Base-by-base conservation (phyloP, 768 basidiomycete genomes). In the Lentinula sp. region DNA sequence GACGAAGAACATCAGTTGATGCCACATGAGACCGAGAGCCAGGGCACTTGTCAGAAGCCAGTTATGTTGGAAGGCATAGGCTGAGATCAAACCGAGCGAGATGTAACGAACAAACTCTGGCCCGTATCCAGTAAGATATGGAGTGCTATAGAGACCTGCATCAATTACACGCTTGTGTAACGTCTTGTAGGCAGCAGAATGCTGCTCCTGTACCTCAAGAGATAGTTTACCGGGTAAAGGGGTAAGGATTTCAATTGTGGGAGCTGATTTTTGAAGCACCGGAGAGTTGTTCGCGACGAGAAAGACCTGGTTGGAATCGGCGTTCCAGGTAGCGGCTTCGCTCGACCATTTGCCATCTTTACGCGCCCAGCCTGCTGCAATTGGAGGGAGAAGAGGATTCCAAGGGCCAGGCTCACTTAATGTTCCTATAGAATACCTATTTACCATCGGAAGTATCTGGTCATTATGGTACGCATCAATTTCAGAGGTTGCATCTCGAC, bases 401-500 rank as follows among this genome's bases (percentile, higher is more conserved):
- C 93, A 95, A 15, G 76, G 73, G 18, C 79, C 79, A 60, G 76
- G 72, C n/a, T 79, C 78, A 60, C 85, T 78, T 32, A 96, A 86
- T 23, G 77, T 79, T 28, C 89, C 95, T 23, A 95, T 77, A 57
- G 83, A 81, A 69, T 87, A 96, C 12, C 77, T 78, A 18, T 77
- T 71, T 64, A 95, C 79, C 60, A 82, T 76, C 9, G 75, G 72
- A 57, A 85, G 76, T 53, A 81, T 85, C 50, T 80, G 72, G 41
- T 84, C 80, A 6, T 79, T 78, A 70, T 99, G 97, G 75, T 91
- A 98, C 20, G 94, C 96, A 63, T 92, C 84, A 37, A 98, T 91
- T 72, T 99, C 97, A 76, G 96, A 91, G 0, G 92, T 84, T 0
- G 96, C 95, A 70, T 99, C 95, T 59, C 96, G 83, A 3, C 96